Evolutionary conservation across 2,329 filamentous ascomycete species (phyloP).

Genomic region (Ramularia collo-cygni): DNA sequence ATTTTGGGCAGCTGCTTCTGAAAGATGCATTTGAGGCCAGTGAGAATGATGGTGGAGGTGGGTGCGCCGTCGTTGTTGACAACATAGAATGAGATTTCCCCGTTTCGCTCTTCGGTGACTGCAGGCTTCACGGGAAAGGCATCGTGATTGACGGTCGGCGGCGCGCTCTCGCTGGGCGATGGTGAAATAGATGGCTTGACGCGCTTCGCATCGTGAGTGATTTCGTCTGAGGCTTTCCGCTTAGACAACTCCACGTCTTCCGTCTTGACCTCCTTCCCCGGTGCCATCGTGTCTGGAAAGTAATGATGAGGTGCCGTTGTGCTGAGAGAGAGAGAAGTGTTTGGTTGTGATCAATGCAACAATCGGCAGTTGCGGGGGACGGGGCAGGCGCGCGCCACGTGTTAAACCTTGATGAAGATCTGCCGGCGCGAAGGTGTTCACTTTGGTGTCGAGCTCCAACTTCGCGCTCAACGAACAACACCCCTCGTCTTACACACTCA

Average conservation of each 20-base stretch:
- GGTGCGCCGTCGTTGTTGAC: slow-evolving; percentile 91
- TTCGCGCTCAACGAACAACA: too few species aligned
- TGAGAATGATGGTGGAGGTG: slow-evolving; percentile 88
- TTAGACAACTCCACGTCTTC: slow-evolving; percentile 40
- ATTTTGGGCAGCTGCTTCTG: slow-evolving; percentile 98
- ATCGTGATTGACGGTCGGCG: slow-evolving; percentile 34
- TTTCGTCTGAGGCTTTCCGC: slow-evolving; percentile 66
- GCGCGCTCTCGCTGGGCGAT: slow-evolving; percentile 13
- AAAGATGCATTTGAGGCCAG: slow-evolving; percentile 94
- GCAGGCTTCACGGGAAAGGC: slow-evolving; percentile 92
- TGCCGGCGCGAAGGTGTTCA: too few species aligned
- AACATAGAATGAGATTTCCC: slow-evolving; percentile 93
- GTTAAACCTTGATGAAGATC: too few species aligned
- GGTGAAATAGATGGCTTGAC: slow-evolving; percentile 44
- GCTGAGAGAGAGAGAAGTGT: too few species aligned
- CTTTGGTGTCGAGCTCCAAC: too few species aligned
- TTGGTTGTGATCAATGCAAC: too few species aligned
- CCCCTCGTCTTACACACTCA: neutral
- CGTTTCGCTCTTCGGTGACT: slow-evolving; percentile 85
- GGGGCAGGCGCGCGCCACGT: too few species aligned
- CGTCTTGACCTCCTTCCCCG: slow-evolving; percentile 6
- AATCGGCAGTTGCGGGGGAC: too few species aligned
- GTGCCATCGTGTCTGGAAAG: too few species aligned
- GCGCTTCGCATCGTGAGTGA: slow-evolving; percentile 55
- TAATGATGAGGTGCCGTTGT: too few species aligned